Conservation (phyloP, 345 rosid genomes). For the Citrus maxima region DNA sequence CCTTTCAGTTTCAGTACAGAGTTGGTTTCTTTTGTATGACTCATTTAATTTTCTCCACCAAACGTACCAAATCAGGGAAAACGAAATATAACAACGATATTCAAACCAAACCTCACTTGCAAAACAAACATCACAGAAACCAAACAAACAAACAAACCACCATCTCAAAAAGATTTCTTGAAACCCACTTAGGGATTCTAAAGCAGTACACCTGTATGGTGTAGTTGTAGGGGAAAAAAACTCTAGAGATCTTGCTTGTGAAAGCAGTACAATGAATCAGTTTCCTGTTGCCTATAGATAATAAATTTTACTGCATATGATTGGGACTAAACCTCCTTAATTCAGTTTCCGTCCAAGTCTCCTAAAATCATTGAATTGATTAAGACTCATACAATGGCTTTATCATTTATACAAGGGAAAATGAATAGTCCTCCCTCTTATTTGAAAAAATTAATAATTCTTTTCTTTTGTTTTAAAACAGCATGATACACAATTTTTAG, state of each 20-base stretch:
- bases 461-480: too few species aligned
- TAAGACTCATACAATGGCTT: neutral
- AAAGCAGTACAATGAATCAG: neutral
- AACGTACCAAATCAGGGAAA: slow-evolving; percentile 36
- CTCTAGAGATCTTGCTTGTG: neutral
- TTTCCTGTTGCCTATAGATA: neutral
- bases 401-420: too few species aligned
- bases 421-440: too few species aligned
- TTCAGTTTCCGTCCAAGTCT: neutral
- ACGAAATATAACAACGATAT: slow-evolving; percentile 20
- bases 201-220: neutral
- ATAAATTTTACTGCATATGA: neutral
- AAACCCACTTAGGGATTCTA: neutral
- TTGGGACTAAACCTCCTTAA: neutral
- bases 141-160: slow-evolving; percentile 25
- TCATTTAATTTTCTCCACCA: slow-evolving; percentile 38
- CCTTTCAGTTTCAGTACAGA: neutral
- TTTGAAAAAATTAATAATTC: too few species aligned
- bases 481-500: too few species aligned
- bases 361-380: neutral
- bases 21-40: slow-evolving; percentile 28
- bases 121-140: slow-evolving; percentile 35
- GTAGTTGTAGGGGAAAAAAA: neutral
- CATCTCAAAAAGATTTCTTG: slow-evolving; percentile 8
- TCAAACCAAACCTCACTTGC: slow-evolving; percentile 71